Base-by-base conservation (phyloP, 2,329 filamentous ascomycete genomes). In the Microdochium bolleyi region DNA sequence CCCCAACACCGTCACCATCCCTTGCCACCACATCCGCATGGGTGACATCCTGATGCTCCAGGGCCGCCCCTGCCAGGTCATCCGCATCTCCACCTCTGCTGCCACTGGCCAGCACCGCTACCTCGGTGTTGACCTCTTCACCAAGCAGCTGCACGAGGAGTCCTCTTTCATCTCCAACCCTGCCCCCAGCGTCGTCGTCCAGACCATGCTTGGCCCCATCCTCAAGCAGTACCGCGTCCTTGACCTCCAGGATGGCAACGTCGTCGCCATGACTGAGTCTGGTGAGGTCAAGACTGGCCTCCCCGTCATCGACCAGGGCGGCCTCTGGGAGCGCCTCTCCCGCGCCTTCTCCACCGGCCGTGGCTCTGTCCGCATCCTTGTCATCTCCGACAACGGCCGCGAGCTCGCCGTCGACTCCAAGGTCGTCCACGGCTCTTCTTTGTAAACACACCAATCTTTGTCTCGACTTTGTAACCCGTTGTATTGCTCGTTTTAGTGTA, bases 201-300 rank as follows among this genome's bases (percentile, higher is more conserved):
- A 99, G 87, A 97, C 92, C 79, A 97, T 99, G 91, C 88, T 95
- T 62, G 94, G 92, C 65, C 94, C 94, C 59, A 85, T 97, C 79
- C 96, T 97, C 90, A 97, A 97, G 90, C 94, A 97, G 83, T 99
- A 99, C 87, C 92, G 94, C 69, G 92, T 99, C 70, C 87, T 99
- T 58, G 94, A 99, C 80, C 87, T 99, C 73, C 86, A 91, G 73
- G 89, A 95, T 61, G 92, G 82, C 64, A 64, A 56, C 70, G 75
- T 99, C 68, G 90, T 95, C 61, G 92, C 92, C 80, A 97, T 99
- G 92, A 99, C 94, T 70, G 94, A 99, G 87, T 89, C 87, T 60
- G 92, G 94, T 65, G 92, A 99, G 71, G 91, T 99, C 81, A 97
- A 97, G 88, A 92, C 96, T 77, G 84, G 83, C 65, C 82, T 99